A percentile compares a stretch with the other conserved stretches of the same genome.
These are phyloP conservation scores for Saccharomyces paradoxus DNA, from an alignment of 805 yeast species.

Conservation along the genomic window DNA sequence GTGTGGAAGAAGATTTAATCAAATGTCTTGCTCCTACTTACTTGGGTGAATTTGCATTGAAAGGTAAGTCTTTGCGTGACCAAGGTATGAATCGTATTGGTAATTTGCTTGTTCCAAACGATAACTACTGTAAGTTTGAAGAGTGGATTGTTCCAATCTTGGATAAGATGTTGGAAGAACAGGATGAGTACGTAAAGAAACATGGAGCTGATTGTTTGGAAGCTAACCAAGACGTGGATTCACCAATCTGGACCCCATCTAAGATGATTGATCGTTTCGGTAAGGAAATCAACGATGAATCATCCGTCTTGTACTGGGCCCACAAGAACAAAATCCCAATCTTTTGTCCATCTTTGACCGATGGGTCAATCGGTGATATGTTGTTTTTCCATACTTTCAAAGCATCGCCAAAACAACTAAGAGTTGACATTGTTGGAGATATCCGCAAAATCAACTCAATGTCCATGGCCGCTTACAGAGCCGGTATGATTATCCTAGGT, in stretches of 20 bases:
- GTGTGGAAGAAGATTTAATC: slow-evolving; percentile 94
- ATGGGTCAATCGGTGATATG: slow-evolving; percentile 98
- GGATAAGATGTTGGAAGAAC: slow-evolving; percentile 82
- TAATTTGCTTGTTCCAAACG: slow-evolving; percentile 92
- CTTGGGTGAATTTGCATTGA: slow-evolving; percentile 80
- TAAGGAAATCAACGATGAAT: slow-evolving; percentile 88
- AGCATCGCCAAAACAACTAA: slow-evolving; percentile 79
- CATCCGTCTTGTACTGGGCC: slow-evolving; percentile 94
- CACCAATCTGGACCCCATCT: slow-evolving; percentile 85
- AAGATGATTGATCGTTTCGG: slow-evolving; percentile 87
- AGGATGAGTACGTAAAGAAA: slow-evolving; percentile 53
- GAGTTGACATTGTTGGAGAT: slow-evolving; percentile 90
- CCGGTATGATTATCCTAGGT: slow-evolving; percentile 94
- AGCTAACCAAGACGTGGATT: slow-evolving; percentile 38
- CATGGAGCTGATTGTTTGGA: slow-evolving; percentile 50
- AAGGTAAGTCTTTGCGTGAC: slow-evolving; percentile 77
- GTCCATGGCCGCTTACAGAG: slow-evolving; percentile 89
- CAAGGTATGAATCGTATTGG: slow-evolving; percentile 98
- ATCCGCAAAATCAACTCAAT: slow-evolving; percentile 84
- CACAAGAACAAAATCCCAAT: slow-evolving; percentile 93
- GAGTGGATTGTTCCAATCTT: slow-evolving; percentile 97
- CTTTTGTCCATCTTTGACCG: slow-evolving; percentile 95
- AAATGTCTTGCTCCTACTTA: slow-evolving; percentile 95
- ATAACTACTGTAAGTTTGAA: slow-evolving; percentile 93
- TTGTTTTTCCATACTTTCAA: slow-evolving; percentile 96